phyloP scores from a whole-genome alignment of 75 land plant species.

The Larix kaempferi region DNA sequence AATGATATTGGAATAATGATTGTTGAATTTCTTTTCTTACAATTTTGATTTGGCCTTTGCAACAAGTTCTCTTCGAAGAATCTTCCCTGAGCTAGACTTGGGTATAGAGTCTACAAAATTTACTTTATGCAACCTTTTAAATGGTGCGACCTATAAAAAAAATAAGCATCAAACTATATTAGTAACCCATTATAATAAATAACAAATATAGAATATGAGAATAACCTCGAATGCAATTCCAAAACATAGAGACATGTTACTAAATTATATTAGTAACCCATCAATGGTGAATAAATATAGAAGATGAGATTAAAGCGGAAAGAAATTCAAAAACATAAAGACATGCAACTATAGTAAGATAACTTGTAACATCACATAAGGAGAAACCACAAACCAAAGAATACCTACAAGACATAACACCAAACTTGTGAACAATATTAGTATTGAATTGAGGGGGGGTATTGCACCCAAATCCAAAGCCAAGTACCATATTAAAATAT shows the following conservation, averaged over 20 bases:
- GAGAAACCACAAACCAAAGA: no score
- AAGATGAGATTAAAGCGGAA: not conserved
- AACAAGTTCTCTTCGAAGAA: constrained; percentile 65
- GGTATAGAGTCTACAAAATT: constrained; percentile 60
- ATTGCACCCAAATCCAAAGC: no score
- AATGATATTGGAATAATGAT: no score
- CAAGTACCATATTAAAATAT: no score
- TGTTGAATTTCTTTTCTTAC: not conserved
- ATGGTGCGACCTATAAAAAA: constrained; percentile 66
- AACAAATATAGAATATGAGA: not conserved
- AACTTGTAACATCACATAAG: no score
- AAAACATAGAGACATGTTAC: no score
- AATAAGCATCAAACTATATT: not conserved
- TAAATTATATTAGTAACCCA: not conserved
- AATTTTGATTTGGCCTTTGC: constrained; percentile 39
- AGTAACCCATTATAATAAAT: not conserved
- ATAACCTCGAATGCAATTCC: no score
- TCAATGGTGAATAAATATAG: not conserved
- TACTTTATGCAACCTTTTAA: constrained; percentile 64
- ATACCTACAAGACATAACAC: no score
- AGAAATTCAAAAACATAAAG: no score
- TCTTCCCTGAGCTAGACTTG: constrained; percentile 76
- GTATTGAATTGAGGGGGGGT: no score
- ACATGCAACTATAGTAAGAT: no score
- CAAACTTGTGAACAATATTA: no score